Conservation (phyloP, 208 protist genomes). For the Leishmania gerbilli region DNA sequence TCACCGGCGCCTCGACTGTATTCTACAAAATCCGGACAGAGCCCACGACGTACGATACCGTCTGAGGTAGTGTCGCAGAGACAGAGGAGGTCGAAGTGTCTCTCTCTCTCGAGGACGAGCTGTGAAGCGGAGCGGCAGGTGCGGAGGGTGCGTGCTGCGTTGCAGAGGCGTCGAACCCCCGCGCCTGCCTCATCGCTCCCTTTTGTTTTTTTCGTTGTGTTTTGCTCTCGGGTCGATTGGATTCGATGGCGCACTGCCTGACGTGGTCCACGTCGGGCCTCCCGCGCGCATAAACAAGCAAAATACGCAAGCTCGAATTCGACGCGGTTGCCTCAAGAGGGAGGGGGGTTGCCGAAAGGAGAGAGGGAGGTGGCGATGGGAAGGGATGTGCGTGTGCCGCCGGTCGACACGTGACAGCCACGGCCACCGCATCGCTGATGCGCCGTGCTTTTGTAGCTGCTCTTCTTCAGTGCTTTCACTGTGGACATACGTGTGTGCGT, state of each 20-base stretch:
- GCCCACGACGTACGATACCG: constrained; percentile 86
- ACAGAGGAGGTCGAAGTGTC: neutral
- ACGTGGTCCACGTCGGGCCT: neutral
- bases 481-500: neutral
- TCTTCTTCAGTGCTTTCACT: neutral
- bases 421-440: too few species aligned
- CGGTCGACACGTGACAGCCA: too few species aligned
- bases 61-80: constrained; percentile 36
- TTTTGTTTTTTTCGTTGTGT: neutral
- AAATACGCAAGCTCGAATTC: too few species aligned
- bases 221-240: neutral
- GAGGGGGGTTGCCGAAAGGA: too few species aligned
- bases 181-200: neutral
- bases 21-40: constrained; percentile 91
- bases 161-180: neutral
- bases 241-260: neutral
- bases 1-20: constrained; percentile 83
- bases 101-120: too few species aligned
- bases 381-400: too few species aligned
- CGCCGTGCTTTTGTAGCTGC: too few species aligned
- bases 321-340: too few species aligned
- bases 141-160: neutral
- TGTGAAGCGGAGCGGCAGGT: neutral
- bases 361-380: too few species aligned
- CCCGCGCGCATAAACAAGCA: neutral